Conservation (phyloP, 768 basidiomycete genomes). For the Pisolithus tinctorius region DNA sequence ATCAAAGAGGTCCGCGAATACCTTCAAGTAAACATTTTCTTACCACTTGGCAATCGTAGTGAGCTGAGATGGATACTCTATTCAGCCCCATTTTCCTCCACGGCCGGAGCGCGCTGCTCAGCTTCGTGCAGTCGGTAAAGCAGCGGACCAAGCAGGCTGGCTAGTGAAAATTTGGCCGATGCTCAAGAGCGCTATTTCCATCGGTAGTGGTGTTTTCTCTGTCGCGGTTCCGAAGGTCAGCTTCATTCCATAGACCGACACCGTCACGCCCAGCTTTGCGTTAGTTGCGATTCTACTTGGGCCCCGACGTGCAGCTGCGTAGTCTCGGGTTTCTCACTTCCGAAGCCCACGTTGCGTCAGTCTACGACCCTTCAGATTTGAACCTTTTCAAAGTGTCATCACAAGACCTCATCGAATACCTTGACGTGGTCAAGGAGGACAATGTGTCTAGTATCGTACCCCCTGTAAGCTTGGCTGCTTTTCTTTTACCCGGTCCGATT, state of each 20-base stretch:
- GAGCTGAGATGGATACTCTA: too few relatives aligned
- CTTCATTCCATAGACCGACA: not conserved
- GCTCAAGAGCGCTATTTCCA: constrained; percentile 9
- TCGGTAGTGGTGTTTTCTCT: constrained; percentile 8
- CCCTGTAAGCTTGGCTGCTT: constrained; percentile 4
- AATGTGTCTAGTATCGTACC: not conserved
- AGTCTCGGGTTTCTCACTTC: constrained; percentile 13
- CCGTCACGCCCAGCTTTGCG: not conserved
- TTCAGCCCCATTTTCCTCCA: too few relatives aligned
- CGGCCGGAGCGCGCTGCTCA: not conserved
- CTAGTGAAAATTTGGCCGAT: constrained; percentile 8
- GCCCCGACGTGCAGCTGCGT: constrained; percentile 7
- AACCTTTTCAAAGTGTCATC: constrained; percentile 11
- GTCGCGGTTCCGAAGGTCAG: constrained; percentile 7
- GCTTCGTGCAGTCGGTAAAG: constrained; percentile 12
- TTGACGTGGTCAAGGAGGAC: constrained; percentile 5
- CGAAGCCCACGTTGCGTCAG: constrained; percentile 11
- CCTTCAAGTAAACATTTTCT: too few relatives aligned
- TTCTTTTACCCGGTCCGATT: too few relatives aligned
- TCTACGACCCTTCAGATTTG: constrained; percentile 4
- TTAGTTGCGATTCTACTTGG: constrained; percentile 10
- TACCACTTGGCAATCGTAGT: too few relatives aligned
- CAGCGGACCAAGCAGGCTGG: constrained; percentile 7
- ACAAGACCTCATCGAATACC: constrained; percentile 15
- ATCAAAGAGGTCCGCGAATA: not conserved